Base-by-base conservation (phyloP, 2,329 filamentous ascomycete genomes). In the Aspergillus hiratsukae region DNA sequence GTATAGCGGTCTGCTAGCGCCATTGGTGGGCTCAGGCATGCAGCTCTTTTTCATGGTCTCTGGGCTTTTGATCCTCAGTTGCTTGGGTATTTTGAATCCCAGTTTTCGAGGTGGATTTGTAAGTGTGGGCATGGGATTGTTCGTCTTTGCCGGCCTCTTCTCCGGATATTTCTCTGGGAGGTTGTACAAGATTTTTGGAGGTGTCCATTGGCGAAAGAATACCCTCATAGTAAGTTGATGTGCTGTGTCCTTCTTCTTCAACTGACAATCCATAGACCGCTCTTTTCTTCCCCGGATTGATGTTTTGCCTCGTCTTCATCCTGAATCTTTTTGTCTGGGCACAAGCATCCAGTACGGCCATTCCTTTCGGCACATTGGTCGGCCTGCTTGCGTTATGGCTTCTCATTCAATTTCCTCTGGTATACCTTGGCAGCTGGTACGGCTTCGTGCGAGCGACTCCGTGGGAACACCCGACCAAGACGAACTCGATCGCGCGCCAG, bases 281-380 rank as follows among this genome's bases (percentile, higher is more conserved):
- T 0, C 77, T 87, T 9, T 80, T 95, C 3, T 89, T 95, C 69
- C 91, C 91, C 0, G 90, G 90, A 1, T 80, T 94, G 5, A 76
- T 89, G 0, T 95, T 95, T 68, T 78, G 81, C 8, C 80, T 89
- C 29, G 77, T 92, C 37, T 91, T 95, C 74, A 81, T 93, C 51
- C 81, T 95, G 57, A 95, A 96, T 71, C 80, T 95, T 9, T 95
- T 95, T 69, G 89, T 94, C 57, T 96, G 91, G 91, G 87, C 90
- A 0, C 90, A 95, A 73, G 89, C 90, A 0, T 94, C 89, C 10
- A 92, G 88, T 71, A 95, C 90, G 1, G 91, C 91, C 1, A 87
- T 96, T 35, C 91, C 91, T 0, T 92, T 96, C 64, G 83, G 87
- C 35, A 94, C 90, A 0, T 79, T 96, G 3, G 69, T 94, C 31